phyloP scores from a whole-genome alignment of 108 stramenopile genomes.

The Cyclotella atomus region DNA sequence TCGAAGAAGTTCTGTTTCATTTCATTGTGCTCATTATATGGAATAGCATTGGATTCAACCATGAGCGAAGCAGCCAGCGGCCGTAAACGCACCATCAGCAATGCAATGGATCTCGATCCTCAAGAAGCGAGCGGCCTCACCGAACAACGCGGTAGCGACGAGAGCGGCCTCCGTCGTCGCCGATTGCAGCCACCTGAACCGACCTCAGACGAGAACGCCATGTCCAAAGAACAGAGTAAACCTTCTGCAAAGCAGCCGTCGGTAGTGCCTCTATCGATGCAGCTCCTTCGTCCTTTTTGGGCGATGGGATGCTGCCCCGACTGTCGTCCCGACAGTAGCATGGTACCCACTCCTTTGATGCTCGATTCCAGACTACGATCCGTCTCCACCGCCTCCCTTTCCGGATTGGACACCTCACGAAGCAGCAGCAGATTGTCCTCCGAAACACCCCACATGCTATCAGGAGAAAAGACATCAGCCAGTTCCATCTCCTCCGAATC shows the following conservation, averaged over 20 bases:
- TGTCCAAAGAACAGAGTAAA: neutral
- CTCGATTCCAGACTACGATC: neutral
- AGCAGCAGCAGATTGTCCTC: too few relatives aligned
- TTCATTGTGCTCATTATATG: too few relatives aligned
- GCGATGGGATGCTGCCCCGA: slow-evolving; percentile 19
- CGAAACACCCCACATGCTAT: neutral
- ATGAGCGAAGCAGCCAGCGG: neutral
- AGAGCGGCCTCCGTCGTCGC: too few relatives aligned
- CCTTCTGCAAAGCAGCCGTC: neutral
- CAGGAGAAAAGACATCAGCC: neutral
- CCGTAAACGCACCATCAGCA: slow-evolving; percentile 15
- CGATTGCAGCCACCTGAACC: too few relatives aligned
- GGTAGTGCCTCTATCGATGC: slow-evolving; percentile 51
- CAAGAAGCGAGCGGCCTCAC: neutral
- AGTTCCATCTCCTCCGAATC: neutral
- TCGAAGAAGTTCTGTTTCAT: too few relatives aligned
- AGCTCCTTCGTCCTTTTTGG: slow-evolving; percentile 38
- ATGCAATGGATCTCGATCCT: neutral
- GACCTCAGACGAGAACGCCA: neutral
- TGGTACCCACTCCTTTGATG: neutral
- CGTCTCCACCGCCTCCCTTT: neutral
- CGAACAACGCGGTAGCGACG: too few relatives aligned
- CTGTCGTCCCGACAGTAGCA: neutral
- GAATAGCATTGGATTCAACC: too few relatives aligned
- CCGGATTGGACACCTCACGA: too few relatives aligned